Percentiles rank a stretch among this genome's conserved stretches.
phyloP scores from a whole-genome alignment of 352 stramenopile species.

The Pilasporangium apinafurcum region DNA sequence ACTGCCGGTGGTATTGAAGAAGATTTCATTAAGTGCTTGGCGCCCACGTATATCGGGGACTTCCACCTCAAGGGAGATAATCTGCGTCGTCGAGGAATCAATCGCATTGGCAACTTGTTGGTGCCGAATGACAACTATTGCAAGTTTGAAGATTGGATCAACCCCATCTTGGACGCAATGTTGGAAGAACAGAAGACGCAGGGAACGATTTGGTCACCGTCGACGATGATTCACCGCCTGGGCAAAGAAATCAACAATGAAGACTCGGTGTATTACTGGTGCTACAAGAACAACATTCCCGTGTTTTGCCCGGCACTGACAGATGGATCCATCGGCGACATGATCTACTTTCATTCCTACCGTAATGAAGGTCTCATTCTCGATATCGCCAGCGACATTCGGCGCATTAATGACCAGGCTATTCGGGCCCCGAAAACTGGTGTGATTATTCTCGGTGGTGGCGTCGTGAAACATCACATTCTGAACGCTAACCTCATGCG shows the following conservation, averaged over 20 bases:
- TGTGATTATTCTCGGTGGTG: constrained; percentile 97
- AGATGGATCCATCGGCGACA: constrained; percentile 99
- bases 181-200: constrained; percentile 95
- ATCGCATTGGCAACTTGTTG: constrained; percentile 99
- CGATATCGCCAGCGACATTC: constrained; percentile 97
- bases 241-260: constrained; percentile 98
- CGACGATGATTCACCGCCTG: constrained; percentile 94
- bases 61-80: constrained; percentile 93
- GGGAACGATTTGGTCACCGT: constrained; percentile 94
- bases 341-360: constrained; percentile 99
- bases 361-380: constrained; percentile 96
- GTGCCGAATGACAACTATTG: constrained; percentile 99
- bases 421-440: constrained; percentile 93
- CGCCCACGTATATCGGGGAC: constrained; percentile 97
- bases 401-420: constrained; percentile 96
- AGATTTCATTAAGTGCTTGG: constrained; percentile 99
- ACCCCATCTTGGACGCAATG: constrained; percentile 97
- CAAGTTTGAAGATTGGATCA: constrained; percentile 96
- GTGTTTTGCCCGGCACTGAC: constrained; percentile 99
- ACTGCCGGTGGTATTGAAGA: constrained; percentile 92
- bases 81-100: constrained; percentile 95
- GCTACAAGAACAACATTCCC: constrained; percentile 99
- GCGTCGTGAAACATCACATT: constrained; percentile 99
- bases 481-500: constrained; percentile 99
- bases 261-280: constrained; percentile 99